These are phyloP conservation scores for Leptographium galeiforme DNA, from an alignment of 2,329 filamentous ascomycete species.

Conservation along the genomic window DNA sequence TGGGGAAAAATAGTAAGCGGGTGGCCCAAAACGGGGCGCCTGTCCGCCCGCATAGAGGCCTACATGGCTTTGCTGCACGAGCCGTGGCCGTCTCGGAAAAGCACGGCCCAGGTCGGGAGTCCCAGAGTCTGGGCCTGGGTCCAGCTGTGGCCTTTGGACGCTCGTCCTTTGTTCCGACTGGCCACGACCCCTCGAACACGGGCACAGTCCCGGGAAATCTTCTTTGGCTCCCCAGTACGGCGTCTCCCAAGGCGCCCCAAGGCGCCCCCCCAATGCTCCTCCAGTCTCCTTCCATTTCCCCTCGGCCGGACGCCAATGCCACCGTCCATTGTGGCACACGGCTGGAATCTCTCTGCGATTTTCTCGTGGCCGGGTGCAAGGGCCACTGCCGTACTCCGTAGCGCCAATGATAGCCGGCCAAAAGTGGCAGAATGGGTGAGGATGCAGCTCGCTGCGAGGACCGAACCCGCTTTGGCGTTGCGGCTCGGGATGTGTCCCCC, in stretches of 20 bases:
- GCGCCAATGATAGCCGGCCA: no score
- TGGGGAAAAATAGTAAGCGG: background rate
- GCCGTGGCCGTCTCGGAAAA: conserved; percentile 2
- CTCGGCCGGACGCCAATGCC: conserved; percentile 14
- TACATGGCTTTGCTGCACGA: background rate
- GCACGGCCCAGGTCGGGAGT: conserved; percentile 1
- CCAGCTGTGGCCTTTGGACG: background rate
- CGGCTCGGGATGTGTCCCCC: background rate
- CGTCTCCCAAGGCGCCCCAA: background rate
- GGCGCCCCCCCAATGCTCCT: no score
- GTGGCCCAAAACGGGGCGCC: background rate
- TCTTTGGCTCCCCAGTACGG: conserved; percentile 10
- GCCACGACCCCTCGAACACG: background rate
- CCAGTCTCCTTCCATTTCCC: conserved; percentile 9
- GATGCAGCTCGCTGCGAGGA: no score
- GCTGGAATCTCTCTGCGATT: no score
- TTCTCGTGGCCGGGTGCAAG: background rate
- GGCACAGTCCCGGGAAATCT: conserved; percentile 13
- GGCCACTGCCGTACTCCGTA: background rate
- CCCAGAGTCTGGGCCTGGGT: background rate
- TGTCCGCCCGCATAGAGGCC: background rate
- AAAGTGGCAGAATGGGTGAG: no score
- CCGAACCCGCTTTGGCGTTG: background rate
- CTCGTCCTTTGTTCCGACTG: conserved; percentile 1
- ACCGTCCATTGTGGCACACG: no score